Evolutionary conservation across 2,329 filamentous ascomycete species (phyloP).

Genomic region (Alternaria sp.): DNA sequence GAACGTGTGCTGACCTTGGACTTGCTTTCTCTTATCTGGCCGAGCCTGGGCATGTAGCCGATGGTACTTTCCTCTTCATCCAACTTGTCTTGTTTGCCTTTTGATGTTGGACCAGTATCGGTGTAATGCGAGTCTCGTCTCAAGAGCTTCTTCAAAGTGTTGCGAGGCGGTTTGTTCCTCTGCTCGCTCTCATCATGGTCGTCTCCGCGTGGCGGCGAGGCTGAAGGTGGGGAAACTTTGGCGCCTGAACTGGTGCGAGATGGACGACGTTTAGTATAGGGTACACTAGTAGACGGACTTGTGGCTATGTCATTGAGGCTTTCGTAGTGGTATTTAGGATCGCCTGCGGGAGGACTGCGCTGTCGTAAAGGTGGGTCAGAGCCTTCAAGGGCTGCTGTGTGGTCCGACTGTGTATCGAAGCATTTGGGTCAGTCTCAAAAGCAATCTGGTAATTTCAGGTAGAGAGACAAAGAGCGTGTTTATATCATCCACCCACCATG

Average conservation of each 20-base stretch:
- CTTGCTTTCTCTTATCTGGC: constrained; percentile 53
- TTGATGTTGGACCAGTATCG: constrained; percentile 22
- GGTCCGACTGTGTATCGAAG: constrained; percentile 41
- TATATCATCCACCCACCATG: constrained; percentile 51
- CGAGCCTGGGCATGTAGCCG: constrained; percentile 52
- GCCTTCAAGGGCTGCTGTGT: constrained; percentile 36
- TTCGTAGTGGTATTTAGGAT: constrained; percentile 27
- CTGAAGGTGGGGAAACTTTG: constrained; percentile 30
- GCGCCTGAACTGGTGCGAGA: constrained; percentile 34
- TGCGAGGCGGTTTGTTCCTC: constrained; percentile 32
- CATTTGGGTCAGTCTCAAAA: constrained; percentile 36
- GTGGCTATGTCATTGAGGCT: constrained; percentile 22
- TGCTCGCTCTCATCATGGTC: constrained; percentile 35
- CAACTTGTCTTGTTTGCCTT: constrained; percentile 25
- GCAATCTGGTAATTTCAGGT: constrained; percentile 15
- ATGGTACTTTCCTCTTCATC: constrained; percentile 31
- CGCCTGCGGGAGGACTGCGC: constrained; percentile 29
- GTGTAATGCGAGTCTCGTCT: constrained; percentile 30
- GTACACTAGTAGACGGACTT: constrained; percentile 18
- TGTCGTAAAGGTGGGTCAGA: constrained; percentile 29
- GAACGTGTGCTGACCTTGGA: constrained; percentile 43
- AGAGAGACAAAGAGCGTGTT: constrained; percentile 22
- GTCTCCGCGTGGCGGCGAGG: constrained; percentile 33
- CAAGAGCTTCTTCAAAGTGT: constrained; percentile 32
- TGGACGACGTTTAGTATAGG: constrained; percentile 37